Evolutionary conservation across 108 stramenopile species (phyloP).

Genomic region (Cyclotella baltica): DNA sequence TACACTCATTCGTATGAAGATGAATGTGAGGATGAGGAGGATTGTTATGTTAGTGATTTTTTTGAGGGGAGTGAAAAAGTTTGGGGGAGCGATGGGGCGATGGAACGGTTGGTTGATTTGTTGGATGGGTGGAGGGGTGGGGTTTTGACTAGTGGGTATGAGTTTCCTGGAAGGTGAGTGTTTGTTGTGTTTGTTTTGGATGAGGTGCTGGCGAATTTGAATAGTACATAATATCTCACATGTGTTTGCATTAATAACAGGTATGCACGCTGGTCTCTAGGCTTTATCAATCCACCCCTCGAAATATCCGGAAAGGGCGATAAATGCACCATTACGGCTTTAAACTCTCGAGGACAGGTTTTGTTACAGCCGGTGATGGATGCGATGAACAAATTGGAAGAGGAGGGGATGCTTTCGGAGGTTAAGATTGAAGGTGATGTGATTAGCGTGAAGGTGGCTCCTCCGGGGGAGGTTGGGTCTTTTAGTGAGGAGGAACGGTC

Average conservation of each 20-base stretch:
- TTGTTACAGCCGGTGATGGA: conserved; percentile 83
- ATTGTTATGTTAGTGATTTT: conserved; percentile 38
- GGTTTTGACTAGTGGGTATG: conserved; percentile 89
- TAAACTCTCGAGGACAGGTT: conserved; percentile 86
- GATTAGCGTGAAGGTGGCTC: conserved; percentile 76
- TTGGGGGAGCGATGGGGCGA: conserved; percentile 65
- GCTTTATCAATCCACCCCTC: conserved; percentile 95
- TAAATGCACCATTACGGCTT: conserved; percentile 85
- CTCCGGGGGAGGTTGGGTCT: conserved; percentile 80
- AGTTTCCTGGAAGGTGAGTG: conserved; percentile 94
- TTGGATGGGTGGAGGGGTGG: conserved; percentile 89
- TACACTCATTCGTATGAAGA: conserved; percentile 52
- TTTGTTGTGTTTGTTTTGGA: background rate
- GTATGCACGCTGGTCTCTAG: conserved; percentile 92
- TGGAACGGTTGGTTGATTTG: conserved; percentile 87
- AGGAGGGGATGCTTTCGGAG: conserved; percentile 56
- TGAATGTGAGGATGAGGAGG: conserved; percentile 26
- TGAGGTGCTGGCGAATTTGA: background rate
- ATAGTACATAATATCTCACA: background rate
- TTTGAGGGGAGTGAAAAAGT: conserved; percentile 29
- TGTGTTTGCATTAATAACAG: conserved; percentile 18
- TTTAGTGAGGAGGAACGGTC: conserved; percentile 96
- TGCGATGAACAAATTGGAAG: conserved; percentile 72
- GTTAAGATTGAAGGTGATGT: conserved; percentile 50
- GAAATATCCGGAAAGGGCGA: conserved; percentile 84